These are phyloP conservation scores for Canariomyces notabilis DNA, from an alignment of 2,329 filamentous ascomycete species.

Conservation along the genomic window DNA sequence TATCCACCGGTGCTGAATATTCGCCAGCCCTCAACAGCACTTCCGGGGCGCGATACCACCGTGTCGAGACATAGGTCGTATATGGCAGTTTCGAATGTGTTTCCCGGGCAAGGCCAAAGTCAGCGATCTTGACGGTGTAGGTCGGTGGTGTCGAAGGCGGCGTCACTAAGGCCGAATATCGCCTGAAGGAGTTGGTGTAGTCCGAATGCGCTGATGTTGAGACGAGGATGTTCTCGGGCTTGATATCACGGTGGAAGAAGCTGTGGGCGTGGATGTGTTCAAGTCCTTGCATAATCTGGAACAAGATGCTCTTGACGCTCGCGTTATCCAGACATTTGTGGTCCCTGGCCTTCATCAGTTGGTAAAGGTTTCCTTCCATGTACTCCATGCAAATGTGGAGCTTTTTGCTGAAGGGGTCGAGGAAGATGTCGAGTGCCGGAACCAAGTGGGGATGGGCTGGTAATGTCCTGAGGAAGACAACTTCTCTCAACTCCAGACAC, in stretches of 20 bases:
- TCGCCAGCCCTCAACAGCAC: slow-evolving; percentile 90
- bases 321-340: slow-evolving; percentile 87
- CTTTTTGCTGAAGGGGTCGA: slow-evolving; percentile 93
- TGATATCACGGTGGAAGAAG: slow-evolving; percentile 99
- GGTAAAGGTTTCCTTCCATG: slow-evolving; percentile 98
- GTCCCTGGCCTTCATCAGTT: slow-evolving; percentile 96
- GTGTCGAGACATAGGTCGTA: slow-evolving; percentile 95
- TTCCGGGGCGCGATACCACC: slow-evolving; percentile 97
- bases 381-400: slow-evolving; percentile 99
- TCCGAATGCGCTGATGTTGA: slow-evolving; percentile 85
- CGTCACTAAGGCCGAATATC: slow-evolving; percentile 89
- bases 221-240: slow-evolving; percentile 97
- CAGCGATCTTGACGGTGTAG: slow-evolving; percentile 97
- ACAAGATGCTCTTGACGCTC: slow-evolving; percentile 96
- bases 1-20: slow-evolving; percentile 96
- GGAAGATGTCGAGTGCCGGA: slow-evolving; percentile 96
- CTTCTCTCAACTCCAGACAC: slow-evolving; percentile 90
- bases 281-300: slow-evolving; percentile 91
- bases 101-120: slow-evolving; percentile 95
- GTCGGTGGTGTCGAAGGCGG: slow-evolving; percentile 89
- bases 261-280: slow-evolving; percentile 96
- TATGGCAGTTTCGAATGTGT: slow-evolving; percentile 95
- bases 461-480: slow-evolving; percentile 89
- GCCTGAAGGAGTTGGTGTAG: slow-evolving; percentile 75
- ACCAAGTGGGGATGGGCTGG: slow-evolving; percentile 87